Evolutionary conservation across 768 basidiomycete species (phyloP).

Genomic region (Myochromella boudieri): DNA sequence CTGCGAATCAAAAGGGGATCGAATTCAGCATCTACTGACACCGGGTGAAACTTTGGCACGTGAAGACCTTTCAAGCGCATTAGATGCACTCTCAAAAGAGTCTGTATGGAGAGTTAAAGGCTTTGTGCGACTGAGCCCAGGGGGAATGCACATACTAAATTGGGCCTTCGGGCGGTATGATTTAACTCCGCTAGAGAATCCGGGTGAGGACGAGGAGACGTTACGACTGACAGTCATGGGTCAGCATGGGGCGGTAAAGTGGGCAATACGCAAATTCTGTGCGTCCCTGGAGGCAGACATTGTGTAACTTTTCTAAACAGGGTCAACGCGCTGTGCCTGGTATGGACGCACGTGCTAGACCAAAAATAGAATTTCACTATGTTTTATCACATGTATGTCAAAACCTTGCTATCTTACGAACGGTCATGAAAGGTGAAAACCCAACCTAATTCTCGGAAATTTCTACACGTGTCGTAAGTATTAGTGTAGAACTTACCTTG

Average conservation of each 20-base stretch:
- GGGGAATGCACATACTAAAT: slow-evolving; percentile 64
- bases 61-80: slow-evolving; percentile 41
- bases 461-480: slow-evolving; percentile 7
- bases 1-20: slow-evolving; percentile 6
- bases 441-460: slow-evolving; percentile 3
- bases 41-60: slow-evolving; percentile 30
- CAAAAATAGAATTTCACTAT: slow-evolving; percentile 5
- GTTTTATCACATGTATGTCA: slow-evolving; percentile 39
- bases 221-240: slow-evolving; percentile 89
- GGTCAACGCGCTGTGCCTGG: background rate
- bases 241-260: slow-evolving; percentile 74
- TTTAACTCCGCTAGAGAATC: slow-evolving; percentile 36
- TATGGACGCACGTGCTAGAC: slow-evolving; percentile 42
- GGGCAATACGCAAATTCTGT: slow-evolving; percentile 57
- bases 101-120: slow-evolving; percentile 84
- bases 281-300: slow-evolving; percentile 37
- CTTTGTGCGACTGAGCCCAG: slow-evolving; percentile 57
- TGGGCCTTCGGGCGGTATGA: slow-evolving; percentile 94
- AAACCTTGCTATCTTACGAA: slow-evolving; percentile 69
- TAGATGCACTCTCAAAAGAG: slow-evolving; percentile 62
- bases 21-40: background rate
- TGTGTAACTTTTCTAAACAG: slow-evolving; percentile 16
- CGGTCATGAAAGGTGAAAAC: slow-evolving; percentile 27
- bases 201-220: slow-evolving; percentile 29
- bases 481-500: slow-evolving; percentile 2